These are phyloP conservation scores for Brettanomyces sp. DNA, from an alignment of 805 yeast genomes.

Conservation along the genomic window DNA sequence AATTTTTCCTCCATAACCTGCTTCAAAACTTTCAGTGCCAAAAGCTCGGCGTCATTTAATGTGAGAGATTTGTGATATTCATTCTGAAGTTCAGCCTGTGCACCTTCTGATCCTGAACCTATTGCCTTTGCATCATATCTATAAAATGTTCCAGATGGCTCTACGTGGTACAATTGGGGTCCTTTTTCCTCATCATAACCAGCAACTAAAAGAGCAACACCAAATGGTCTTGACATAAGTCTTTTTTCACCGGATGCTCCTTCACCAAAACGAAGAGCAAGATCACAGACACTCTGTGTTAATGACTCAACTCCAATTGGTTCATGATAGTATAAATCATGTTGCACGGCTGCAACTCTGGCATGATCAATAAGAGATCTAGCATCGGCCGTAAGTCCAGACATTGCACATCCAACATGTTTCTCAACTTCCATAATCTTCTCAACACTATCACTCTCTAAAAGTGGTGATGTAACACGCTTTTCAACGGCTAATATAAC, in stretches of 20 bases:
- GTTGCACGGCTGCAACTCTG: constrained; percentile 80
- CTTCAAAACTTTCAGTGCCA: constrained; percentile 80
- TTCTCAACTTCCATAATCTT: constrained; percentile 90
- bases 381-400: constrained; percentile 98
- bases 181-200: constrained; percentile 91
- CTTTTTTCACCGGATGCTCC: constrained; percentile 95
- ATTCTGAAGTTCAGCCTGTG: constrained; percentile 94
- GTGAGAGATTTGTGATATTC: constrained; percentile 92
- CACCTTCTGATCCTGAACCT: constrained; percentile 98
- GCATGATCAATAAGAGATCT: constrained; percentile 98
- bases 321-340: constrained; percentile 84
- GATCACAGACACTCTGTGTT: constrained; percentile 94
- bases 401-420: constrained; percentile 98
- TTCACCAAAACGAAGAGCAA: constrained; percentile 94
- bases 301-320: constrained; percentile 85
- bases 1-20: constrained; percentile 99
- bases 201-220: constrained; percentile 93
- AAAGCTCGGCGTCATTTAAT: constrained; percentile 82
- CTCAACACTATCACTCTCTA: constrained; percentile 90
- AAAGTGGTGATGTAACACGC: constrained; percentile 83
- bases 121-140: constrained; percentile 98
- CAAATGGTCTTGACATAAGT: constrained; percentile 96
- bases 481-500: constrained; percentile 95
- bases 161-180: constrained; percentile 96
- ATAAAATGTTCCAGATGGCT: constrained; percentile 97